Evolutionary conservation across 371 early-diverging fungal species (phyloP), one percentile per base, ranked within the genome.

Genomic region (Batkoa obscura): DNA sequence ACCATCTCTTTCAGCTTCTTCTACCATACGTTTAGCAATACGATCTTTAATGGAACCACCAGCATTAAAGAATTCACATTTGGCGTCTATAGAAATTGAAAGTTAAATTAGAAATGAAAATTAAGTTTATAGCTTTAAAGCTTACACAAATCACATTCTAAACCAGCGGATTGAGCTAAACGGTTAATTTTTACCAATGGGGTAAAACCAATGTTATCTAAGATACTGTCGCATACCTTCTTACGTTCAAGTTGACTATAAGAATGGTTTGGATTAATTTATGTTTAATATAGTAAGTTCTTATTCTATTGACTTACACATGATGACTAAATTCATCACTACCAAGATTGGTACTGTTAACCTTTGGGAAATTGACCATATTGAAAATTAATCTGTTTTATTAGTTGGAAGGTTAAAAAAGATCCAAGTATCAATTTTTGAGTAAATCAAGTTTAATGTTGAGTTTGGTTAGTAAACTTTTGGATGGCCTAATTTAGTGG

Each of bases 1-100:
- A 36, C 95, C 97, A 30, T 79, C 83, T 56, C 72, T 75, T 69
- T 97, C 95, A 50, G 90, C 94, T 57, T 83, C 86, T 59, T 90
- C 90, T 41, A 97, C 68, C 87, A 97, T 95, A 60, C 93, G 83
- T 65, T 75, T 74, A 13, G 66, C 97, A 63, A 94, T 93, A 65
- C 97, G 80, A 69, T 96, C 97, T 72, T 96, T 96, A 69, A 94
- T 94, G 10, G 90, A 90, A 33, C 97, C 97, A 61, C 95, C 95
- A 17, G 94, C 88, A 60, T 96, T 96, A 68, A 93, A 94, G 68
- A 78, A 96, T 76, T 96, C 97, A 69, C 93, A 94, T 65, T 94
- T 96, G 63, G 83, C 97, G 71, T 48, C 17, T 31, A 39, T 39
- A 39, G 4, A 12, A 39, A 39, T 6, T 6, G 12, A 45, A 4